phyloP scores from a whole-genome alignment of 495 filamentous ascomycete species.

The Podospora conica region DNA sequence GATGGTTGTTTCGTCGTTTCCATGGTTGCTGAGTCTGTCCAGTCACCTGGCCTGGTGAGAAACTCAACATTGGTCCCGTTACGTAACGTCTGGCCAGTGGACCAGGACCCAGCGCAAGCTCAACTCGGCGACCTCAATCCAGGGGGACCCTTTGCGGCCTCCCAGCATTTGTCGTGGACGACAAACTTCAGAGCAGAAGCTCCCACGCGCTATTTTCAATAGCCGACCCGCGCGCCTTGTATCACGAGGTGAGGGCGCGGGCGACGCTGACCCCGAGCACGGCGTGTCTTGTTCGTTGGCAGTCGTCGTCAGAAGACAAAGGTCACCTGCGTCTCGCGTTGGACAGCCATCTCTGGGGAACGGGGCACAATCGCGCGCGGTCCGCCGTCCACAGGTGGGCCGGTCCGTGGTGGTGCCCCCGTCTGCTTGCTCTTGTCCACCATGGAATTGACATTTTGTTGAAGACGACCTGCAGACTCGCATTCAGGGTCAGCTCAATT shows the following conservation, averaged over 20 bases:
- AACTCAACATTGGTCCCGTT: neutral
- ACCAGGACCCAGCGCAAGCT: neutral
- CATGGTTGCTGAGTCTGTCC: neutral
- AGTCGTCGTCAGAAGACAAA: neutral
- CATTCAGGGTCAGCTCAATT: neutral
- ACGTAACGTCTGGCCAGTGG: conserved; percentile 4
- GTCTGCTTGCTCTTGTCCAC: neutral
- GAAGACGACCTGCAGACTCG: neutral
- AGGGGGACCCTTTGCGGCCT: neutral
- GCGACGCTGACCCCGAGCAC: neutral
- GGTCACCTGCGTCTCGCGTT: neutral
- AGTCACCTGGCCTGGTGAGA: neutral
- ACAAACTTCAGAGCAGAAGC: neutral
- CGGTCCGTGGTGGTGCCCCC: neutral
- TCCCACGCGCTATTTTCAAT: neutral
- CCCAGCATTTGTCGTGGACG: neutral
- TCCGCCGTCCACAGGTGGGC: neutral
- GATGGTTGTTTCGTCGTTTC: neutral
- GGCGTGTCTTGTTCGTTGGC: neutral
- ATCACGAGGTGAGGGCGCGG: neutral
- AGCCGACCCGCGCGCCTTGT: neutral
- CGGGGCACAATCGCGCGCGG: neutral
- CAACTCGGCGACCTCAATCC: too few relatives aligned
- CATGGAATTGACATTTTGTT: neutral
- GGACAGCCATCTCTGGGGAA: neutral